These are phyloP conservation scores for Leptographium radiaticola DNA, from an alignment of 2,329 filamentous ascomycete genomes.

Conservation along the genomic window DNA sequence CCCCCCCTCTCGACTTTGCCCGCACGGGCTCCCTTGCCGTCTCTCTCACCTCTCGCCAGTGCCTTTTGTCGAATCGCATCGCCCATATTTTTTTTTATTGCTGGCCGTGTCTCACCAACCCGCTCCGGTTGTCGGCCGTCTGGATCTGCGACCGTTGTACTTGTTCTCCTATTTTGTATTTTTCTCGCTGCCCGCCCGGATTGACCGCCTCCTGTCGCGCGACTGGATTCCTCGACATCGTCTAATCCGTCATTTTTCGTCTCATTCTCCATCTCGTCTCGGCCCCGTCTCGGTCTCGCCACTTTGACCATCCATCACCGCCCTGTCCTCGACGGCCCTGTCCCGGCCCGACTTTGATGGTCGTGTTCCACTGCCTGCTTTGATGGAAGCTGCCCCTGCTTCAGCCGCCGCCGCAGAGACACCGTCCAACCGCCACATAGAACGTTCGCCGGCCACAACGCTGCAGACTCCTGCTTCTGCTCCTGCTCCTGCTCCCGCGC, in stretches of 20 bases:
- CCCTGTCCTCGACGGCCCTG: neutral
- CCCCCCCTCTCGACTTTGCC: neutral
- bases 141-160: too few species aligned
- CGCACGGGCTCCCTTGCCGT: too few species aligned
- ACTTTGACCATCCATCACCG: neutral
- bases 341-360: neutral
- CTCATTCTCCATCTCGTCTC: too few species aligned
- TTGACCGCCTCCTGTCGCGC: too few species aligned
- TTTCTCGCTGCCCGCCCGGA: too few species aligned
- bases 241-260: too few species aligned
- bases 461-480: conserved; percentile 6
- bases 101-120: too few species aligned
- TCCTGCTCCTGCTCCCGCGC: conserved; percentile 4
- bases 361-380: neutral
- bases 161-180: too few species aligned
- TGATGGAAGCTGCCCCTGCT: conserved; percentile 5
- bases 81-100: too few species aligned
- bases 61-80: too few species aligned
- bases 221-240: too few species aligned
- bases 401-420: neutral
- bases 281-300: neutral
- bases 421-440: neutral
- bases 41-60: neutral
- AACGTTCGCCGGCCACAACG: neutral
- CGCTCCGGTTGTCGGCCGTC: too few species aligned